Evolutionary conservation across 2,329 filamentous ascomycete genomes (phyloP).

Genomic region (Thielaviopsis euricoi): DNA sequence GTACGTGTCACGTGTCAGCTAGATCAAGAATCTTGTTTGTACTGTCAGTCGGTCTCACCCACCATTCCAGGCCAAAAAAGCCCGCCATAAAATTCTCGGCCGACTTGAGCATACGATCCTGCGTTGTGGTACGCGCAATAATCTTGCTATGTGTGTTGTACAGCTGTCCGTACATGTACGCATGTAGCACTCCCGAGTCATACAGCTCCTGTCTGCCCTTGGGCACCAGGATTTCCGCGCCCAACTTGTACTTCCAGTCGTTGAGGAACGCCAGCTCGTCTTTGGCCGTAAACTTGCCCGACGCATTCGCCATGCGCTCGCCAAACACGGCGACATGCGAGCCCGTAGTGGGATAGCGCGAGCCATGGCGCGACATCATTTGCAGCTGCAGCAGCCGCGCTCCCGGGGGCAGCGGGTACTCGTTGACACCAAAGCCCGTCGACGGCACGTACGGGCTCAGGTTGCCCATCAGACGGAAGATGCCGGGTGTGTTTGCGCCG

Average conservation of each 20-base stretch:
- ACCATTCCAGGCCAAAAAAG: slow-evolving; percentile 61
- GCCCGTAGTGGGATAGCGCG: slow-evolving; percentile 51
- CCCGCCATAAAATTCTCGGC: slow-evolving; percentile 66
- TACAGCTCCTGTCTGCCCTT: slow-evolving; percentile 59
- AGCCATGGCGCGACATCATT: slow-evolving; percentile 59
- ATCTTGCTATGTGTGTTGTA: slow-evolving; percentile 60
- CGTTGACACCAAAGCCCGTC: slow-evolving; percentile 57
- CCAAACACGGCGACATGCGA: slow-evolving; percentile 39
- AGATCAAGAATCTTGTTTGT: too few species aligned
- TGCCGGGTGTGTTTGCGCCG: slow-evolving; percentile 29
- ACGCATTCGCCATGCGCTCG: slow-evolving; percentile 37
- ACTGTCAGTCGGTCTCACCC: slow-evolving; percentile 10
- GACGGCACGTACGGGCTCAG: slow-evolving; percentile 55
- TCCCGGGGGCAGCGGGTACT: slow-evolving; percentile 49
- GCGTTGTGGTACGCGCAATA: slow-evolving; percentile 57
- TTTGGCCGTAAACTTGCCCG: slow-evolving; percentile 35
- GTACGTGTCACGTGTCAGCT: too few species aligned
- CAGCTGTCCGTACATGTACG: slow-evolving; percentile 54
- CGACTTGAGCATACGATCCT: slow-evolving; percentile 61
- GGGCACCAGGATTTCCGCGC: slow-evolving; percentile 54
- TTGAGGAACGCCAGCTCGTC: slow-evolving; percentile 50
- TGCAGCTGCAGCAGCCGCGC: slow-evolving; percentile 53
- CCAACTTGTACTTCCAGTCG: slow-evolving; percentile 51
- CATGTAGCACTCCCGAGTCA: slow-evolving; percentile 49
- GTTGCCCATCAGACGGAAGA: slow-evolving; percentile 55